Percentiles rank a stretch among this genome's conserved stretches.
Conservation (phyloP, 2,329 filamentous ascomycete species). For the Emericellopsis atlantica region DNA sequence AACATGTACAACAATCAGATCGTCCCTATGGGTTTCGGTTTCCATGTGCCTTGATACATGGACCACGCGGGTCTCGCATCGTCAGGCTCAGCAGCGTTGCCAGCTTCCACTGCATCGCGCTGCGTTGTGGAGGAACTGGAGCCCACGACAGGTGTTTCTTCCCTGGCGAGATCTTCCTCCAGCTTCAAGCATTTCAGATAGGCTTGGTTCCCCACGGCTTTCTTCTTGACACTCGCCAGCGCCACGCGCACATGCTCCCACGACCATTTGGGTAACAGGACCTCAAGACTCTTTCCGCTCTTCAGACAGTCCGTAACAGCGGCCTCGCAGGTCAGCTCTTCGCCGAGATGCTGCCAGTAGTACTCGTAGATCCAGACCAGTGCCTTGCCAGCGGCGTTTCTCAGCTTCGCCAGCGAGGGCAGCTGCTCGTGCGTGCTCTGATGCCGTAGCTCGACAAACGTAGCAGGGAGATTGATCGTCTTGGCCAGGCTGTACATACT, state of each 20-base stretch:
- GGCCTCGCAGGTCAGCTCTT: conserved; percentile 15
- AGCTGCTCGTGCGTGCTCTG: conserved; percentile 84
- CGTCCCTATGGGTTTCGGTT: conserved; percentile 44
- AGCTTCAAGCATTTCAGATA: conserved; percentile 32
- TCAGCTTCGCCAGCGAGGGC: conserved; percentile 61
- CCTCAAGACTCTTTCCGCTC: conserved; percentile 13
- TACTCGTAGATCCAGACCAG: conserved; percentile 80
- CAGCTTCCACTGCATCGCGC: not conserved
- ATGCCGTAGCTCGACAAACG: conserved; percentile 81
- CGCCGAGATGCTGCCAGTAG: conserved; percentile 57
- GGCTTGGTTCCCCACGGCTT: conserved; percentile 26
- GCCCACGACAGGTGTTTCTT: conserved; percentile 6
- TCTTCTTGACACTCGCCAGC: conserved; percentile 24
- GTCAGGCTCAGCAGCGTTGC: conserved; percentile 6
- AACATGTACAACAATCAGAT: conserved; percentile 18
- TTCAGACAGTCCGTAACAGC: conserved; percentile 25
- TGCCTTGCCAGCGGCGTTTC: conserved; percentile 55
- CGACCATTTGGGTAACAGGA: conserved; percentile 21
- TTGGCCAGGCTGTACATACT: conserved; percentile 63
- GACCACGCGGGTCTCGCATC: conserved; percentile 26
- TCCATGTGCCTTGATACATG: conserved; percentile 38
- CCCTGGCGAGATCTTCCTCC: conserved; percentile 22
- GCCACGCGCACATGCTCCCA: conserved; percentile 20
- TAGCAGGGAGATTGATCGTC: conserved; percentile 55
- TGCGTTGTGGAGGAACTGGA: not conserved